A percentile compares a stretch with the other conserved stretches of the same genome.
These are phyloP conservation scores for Blastomyces percursus DNA, from an alignment of 2,329 filamentous ascomycete species.

Conservation along the genomic window DNA sequence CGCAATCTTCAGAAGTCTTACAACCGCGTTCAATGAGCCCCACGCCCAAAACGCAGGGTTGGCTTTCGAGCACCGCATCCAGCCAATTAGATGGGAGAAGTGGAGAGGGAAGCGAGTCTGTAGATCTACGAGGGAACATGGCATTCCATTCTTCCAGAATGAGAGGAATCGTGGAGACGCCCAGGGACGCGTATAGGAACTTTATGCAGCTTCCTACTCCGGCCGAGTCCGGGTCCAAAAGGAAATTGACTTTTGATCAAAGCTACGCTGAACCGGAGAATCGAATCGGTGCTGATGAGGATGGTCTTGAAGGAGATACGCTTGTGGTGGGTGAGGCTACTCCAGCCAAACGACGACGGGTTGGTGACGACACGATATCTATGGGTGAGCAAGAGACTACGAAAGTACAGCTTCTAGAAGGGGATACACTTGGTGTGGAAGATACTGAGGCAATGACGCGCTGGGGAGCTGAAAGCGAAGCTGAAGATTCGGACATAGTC, in stretches of 20 bases:
- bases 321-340: background rate
- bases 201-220: slow-evolving; percentile 3
- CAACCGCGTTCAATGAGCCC: slow-evolving; percentile 4
- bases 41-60: slow-evolving; percentile 1
- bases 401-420: background rate
- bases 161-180: background rate
- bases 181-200: background rate
- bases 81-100: background rate
- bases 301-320: slow-evolving; percentile 7
- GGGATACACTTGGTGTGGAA: background rate
- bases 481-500: background rate
- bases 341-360: slow-evolving; percentile 6
- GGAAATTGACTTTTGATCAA: slow-evolving; percentile 3
- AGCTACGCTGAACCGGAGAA: background rate
- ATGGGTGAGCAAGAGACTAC: background rate
- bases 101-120: background rate
- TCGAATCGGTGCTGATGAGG: background rate
- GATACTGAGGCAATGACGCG: background rate
- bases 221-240: background rate
- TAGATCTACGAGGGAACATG: background rate
- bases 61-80: background rate
- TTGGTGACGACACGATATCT: background rate
- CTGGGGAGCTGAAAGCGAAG: background rate
- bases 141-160: background rate
- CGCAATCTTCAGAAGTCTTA: background rate